phyloP scores from a whole-genome alignment of 176 grass and related monocot genomes.

The Carex kokanica region DNA sequence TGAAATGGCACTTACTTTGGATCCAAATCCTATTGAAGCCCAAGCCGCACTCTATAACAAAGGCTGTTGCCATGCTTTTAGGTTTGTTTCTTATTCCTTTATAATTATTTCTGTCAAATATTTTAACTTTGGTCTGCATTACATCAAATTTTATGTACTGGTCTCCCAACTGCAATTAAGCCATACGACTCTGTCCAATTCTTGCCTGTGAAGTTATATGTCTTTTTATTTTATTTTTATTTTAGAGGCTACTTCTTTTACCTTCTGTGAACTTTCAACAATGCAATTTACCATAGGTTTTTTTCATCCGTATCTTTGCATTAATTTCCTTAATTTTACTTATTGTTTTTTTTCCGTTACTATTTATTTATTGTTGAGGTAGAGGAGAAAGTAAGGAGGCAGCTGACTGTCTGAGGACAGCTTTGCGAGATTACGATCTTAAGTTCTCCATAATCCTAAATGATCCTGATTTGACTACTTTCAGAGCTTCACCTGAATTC shows the following conservation, averaged over 20 bases:
- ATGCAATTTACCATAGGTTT: background rate
- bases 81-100: constrained; percentile 35
- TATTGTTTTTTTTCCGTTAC: constrained; percentile 23
- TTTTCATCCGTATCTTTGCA: background rate
- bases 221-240: no score
- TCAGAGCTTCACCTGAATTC: constrained; percentile 84
- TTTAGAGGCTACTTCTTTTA: background rate
- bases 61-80: constrained; percentile 96
- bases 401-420: constrained; percentile 68
- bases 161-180: background rate
- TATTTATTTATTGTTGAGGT: constrained; percentile 36
- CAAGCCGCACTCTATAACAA: constrained; percentile 95
- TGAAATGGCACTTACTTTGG: constrained; percentile 63
- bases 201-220: background rate
- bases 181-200: background rate
- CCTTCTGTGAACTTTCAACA: background rate
- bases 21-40: constrained; percentile 77
- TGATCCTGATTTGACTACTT: constrained; percentile 81
- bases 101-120: constrained; percentile 8
- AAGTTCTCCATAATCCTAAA: constrained; percentile 94
- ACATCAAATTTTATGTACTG: background rate
- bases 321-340: constrained; percentile 13
- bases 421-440: constrained; percentile 86
- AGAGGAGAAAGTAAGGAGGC: constrained; percentile 88
- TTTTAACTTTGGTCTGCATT: background rate